A percentile compares a stretch with the other conserved stretches of the same genome.
Evolutionary conservation across 1,284 basidiomycete genomes (phyloP).

Genomic region (Tausonia pullulans): DNA sequence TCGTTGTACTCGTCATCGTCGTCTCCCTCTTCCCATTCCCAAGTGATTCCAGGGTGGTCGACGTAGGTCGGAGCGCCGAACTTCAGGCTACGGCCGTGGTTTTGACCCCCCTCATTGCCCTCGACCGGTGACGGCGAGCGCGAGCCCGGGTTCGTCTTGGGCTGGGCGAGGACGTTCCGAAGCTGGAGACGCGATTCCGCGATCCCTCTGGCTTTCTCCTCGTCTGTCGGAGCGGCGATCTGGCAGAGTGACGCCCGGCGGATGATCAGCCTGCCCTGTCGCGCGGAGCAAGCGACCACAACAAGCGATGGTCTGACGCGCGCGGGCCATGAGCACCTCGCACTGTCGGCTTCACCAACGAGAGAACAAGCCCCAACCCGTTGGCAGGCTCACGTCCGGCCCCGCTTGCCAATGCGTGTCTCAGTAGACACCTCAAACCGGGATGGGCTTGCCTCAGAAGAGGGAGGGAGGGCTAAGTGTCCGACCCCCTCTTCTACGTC

Average conservation of each 20-base stretch:
- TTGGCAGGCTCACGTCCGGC: no score
- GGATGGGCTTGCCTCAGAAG: no score
- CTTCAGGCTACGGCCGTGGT: constrained; percentile 25
- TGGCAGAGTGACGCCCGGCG: constrained; percentile 11
- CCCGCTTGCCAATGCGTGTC: no score
- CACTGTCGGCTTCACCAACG: no score
- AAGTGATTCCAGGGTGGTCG: constrained; percentile 38
- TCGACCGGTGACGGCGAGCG: constrained; percentile 16
- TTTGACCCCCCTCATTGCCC: constrained; percentile 19
- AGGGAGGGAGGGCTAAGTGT: no score
- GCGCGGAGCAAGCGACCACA: no score
- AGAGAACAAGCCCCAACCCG: neutral
- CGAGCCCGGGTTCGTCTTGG: constrained; percentile 1
- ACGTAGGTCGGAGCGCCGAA: constrained; percentile 42
- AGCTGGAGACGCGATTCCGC: constrained; percentile 11
- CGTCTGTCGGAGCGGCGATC: constrained; percentile 28
- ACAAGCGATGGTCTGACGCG: no score
- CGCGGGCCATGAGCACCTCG: neutral
- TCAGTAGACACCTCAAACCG: no score
- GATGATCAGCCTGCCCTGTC: no score
- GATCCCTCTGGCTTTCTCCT: constrained; percentile 19
- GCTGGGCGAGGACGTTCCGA: constrained; percentile 5
- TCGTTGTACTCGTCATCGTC: constrained; percentile 40
- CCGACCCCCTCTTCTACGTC: no score
- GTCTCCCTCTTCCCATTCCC: constrained; percentile 63